Conservation (phyloP, 805 yeast genomes). For the Spathaspora sp. region DNA sequence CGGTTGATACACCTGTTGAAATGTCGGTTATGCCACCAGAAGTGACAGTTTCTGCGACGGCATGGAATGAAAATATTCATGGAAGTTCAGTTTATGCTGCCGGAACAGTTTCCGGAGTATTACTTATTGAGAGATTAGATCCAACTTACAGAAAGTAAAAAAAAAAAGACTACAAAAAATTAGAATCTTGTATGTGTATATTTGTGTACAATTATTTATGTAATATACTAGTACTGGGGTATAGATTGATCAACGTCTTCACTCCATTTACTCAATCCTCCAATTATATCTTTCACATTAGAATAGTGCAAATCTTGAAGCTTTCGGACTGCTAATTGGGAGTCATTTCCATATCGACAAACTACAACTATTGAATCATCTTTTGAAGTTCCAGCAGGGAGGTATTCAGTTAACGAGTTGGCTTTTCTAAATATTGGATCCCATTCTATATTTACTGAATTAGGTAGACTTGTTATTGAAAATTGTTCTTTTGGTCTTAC, state of each 20-base stretch:
- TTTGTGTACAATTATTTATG: neutral
- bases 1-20: constrained; percentile 26
- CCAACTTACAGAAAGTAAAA: constrained; percentile 10
- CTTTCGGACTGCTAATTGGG: constrained; percentile 66
- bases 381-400: constrained; percentile 20
- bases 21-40: constrained; percentile 45
- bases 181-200: neutral
- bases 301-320: constrained; percentile 47
- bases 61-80: constrained; percentile 53
- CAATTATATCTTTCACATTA: constrained; percentile 63
- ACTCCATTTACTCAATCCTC: constrained; percentile 76
- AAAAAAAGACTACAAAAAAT: too few relatives aligned
- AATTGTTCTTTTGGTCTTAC: constrained; percentile 82
- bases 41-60: constrained; percentile 44
- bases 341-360: constrained; percentile 90
- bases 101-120: constrained; percentile 47
- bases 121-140: constrained; percentile 43
- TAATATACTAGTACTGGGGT: constrained; percentile 52
- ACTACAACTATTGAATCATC: constrained; percentile 48
- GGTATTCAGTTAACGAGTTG: constrained; percentile 15
- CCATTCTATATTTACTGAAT: constrained; percentile 63
- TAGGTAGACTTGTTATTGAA: constrained; percentile 56
- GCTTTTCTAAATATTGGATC: constrained; percentile 37
- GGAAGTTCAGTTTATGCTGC: constrained; percentile 51
- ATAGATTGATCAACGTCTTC: constrained; percentile 52